Percentiles rank a stretch among this genome's conserved stretches.
These are phyloP conservation scores for Tylopilus rubrobrunneus DNA, from an alignment of 768 basidiomycete species.

Conservation along the genomic window DNA sequence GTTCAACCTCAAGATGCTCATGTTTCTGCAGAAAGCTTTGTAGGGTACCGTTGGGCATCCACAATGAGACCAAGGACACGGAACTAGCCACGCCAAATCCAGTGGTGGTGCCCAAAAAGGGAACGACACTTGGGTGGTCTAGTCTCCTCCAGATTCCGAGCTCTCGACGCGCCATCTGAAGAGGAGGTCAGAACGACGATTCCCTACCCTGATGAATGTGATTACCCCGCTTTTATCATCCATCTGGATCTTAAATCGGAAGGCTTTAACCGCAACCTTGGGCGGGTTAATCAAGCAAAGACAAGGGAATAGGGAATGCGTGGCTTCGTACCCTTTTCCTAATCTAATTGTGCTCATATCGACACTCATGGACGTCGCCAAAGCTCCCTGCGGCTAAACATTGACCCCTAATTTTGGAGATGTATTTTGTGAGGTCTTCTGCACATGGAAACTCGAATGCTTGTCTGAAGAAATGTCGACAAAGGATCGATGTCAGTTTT, in stretches of 20 bases:
- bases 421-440: not conserved
- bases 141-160: constrained; percentile 3
- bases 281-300: too few species aligned
- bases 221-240: not conserved
- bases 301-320: too few species aligned
- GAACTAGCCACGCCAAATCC: not conserved
- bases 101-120: not conserved
- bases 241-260: not conserved
- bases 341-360: not conserved
- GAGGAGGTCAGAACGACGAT: not conserved
- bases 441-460: too few species aligned
- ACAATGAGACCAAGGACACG: constrained; percentile 24
- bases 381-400: not conserved
- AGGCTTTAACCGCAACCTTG: constrained; percentile 3
- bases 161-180: constrained; percentile 2
- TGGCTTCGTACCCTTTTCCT: not conserved
- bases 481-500: not conserved
- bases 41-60: constrained; percentile 24
- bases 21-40: not conserved
- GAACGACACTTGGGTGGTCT: not conserved
- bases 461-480: too few species aligned
- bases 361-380: not conserved
- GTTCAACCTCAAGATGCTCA: not conserved
- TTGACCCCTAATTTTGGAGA: not conserved
- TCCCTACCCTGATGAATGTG: not conserved